phyloP scores from a whole-genome alignment of 164 flowering plant species.

The Macadamia integrifolia region DNA sequence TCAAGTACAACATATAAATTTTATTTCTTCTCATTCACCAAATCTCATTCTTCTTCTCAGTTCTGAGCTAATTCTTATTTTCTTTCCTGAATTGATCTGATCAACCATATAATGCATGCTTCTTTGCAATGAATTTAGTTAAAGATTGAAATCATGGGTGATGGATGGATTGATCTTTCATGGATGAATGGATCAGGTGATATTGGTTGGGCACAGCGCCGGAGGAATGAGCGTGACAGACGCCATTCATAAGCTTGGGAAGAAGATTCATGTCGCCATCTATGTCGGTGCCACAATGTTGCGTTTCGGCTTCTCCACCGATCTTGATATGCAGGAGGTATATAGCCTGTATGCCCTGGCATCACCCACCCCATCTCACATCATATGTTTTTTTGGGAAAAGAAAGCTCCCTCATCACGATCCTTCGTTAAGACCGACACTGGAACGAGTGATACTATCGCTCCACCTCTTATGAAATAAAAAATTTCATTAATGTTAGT shows the following conservation, averaged over 20 bases:
- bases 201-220: background rate
- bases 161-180: too few relatives aligned
- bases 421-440: too few relatives aligned
- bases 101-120: background rate
- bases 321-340: background rate
- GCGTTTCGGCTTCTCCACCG: background rate
- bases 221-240: background rate
- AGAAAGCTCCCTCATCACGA: too few relatives aligned
- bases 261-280: background rate
- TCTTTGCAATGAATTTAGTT: background rate
- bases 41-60: background rate
- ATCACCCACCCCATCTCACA: too few relatives aligned
- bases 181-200: background rate
- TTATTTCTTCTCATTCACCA: too few relatives aligned
- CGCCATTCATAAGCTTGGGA: background rate
- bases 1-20: background rate
- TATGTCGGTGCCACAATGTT: background rate
- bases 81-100: background rate
- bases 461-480: too few relatives aligned
- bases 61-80: background rate
- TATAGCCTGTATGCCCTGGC: too few relatives aligned
- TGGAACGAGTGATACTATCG: too few relatives aligned
- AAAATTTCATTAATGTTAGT: too few relatives aligned
- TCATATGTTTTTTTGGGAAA: too few relatives aligned
- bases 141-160: too few relatives aligned